Base-by-base conservation (phyloP, 371 early-diverging fungal genomes). In the Coemansia sp. region DNA sequence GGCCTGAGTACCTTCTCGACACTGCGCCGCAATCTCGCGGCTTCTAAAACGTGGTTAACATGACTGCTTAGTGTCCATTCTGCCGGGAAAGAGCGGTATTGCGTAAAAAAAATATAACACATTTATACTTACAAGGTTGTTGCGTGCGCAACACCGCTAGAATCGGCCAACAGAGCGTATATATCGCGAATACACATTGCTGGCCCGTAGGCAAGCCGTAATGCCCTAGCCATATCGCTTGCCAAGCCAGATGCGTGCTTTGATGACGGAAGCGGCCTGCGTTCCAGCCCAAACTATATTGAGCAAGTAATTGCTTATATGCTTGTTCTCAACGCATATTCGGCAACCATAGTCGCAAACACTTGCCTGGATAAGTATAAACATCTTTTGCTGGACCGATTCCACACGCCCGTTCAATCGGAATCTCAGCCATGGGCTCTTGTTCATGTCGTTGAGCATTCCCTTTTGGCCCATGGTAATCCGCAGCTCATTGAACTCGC, bases 401-500 rank as follows among this genome's bases (percentile, higher is more conserved):
- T 63, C 50, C 2, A 72, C 61, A 5, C 56, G 51, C 6, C 38
- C 40, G 4, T 16, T 26, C 7, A 63, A 30, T 31, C 45, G 51
- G 20, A 57, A 57, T 30, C 34, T 43, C 1, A 67, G 35, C 40
- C 38, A 57, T 2, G 34, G 42, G 34, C 49, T 51, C 36, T 63
- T 68, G 42, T 63, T 68, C 61, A 72, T 60, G 14, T 55, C 61
- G 33, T 72, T 68, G 5, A 72, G 52, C 12, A 63, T 53, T 16
- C 72, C 54, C 52, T 72, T 72, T 26, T 72, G 72, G 10, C 72
- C 72, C 35, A 38, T 20, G 4, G 59, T 53, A 40, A 72, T 60
- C 6, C 51, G 48, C 9, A 72, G 53, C 2, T 38, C 30, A 16
- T 35, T 42, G 50, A 72, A 68, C 35, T 60, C 72, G 8, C 67